phyloP scores from a whole-genome alignment of 768 basidiomycete genomes.

The Boletus eberwhitei region DNA sequence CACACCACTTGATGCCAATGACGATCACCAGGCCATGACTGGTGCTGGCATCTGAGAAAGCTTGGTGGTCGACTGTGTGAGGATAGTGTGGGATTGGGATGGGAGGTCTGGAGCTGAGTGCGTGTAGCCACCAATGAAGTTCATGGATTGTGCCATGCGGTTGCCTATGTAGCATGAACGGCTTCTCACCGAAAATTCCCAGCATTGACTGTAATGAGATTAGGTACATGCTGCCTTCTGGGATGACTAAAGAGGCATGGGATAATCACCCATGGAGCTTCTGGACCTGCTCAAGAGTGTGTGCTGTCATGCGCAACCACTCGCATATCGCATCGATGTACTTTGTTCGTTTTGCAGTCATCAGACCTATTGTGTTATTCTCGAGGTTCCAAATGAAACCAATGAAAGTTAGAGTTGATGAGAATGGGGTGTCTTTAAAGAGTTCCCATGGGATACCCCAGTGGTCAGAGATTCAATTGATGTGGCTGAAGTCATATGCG shows the following conservation, averaged over 20 bases:
- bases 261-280: background rate
- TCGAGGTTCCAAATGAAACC: background rate
- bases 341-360: too few species aligned
- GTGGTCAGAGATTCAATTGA: too few species aligned
- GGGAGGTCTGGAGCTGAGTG: background rate
- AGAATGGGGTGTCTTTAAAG: too few species aligned
- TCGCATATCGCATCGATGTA: background rate
- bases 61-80: background rate
- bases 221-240: background rate
- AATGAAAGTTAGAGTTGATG: background rate
- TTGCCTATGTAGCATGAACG: background rate
- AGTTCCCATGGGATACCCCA: too few species aligned
- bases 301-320: background rate
- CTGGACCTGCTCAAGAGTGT: background rate
- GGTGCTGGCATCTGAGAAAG: background rate
- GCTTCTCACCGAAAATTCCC: background rate
- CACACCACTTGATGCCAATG: too few species aligned
- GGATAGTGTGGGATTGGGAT: background rate
- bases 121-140: background rate
- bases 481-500: too few species aligned
- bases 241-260: background rate
- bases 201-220: background rate
- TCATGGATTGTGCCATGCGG: background rate
- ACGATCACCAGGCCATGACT: background rate
- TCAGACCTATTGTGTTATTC: too few species aligned